A percentile compares a stretch with the other conserved stretches of the same genome.
Evolutionary conservation across 306 rosid species (phyloP).

Genomic region (Begonia peltatifolia): DNA sequence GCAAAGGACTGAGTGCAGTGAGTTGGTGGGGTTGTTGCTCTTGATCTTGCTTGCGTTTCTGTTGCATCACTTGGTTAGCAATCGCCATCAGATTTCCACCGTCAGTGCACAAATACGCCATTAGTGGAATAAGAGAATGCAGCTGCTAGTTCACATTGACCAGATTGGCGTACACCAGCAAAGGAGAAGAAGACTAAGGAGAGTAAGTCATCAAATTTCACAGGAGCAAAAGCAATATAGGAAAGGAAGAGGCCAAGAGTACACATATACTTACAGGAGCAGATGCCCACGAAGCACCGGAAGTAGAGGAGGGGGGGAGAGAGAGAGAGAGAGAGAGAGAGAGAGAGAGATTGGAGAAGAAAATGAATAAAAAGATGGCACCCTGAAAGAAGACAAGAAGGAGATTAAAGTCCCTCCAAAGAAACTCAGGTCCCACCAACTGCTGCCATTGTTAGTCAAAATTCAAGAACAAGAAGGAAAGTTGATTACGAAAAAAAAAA

Average conservation of each 20-base stretch:
- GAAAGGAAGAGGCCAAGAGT: neutral
- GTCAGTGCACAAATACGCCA: slow-evolving; percentile 90
- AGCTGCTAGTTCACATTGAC: too few relatives aligned
- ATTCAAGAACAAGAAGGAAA: too few relatives aligned
- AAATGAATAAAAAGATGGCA: too few relatives aligned
- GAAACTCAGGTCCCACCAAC: too few relatives aligned
- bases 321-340: too few relatives aligned
- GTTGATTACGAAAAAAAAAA: too few relatives aligned
- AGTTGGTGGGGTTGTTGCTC: slow-evolving; percentile 37
- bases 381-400: too few relatives aligned
- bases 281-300: neutral
- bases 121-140: neutral
- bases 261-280: neutral
- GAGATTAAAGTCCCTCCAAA: too few relatives aligned
- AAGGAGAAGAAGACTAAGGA: too few relatives aligned
- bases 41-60: slow-evolving; percentile 73
- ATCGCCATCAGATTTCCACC: slow-evolving; percentile 97
- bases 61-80: slow-evolving; percentile 87
- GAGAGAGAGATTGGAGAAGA: too few relatives aligned
- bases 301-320: neutral
- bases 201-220: neutral
- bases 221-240: neutral
- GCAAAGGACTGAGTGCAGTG: slow-evolving; percentile 19
- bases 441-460: too few relatives aligned
- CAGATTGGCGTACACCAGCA: too few relatives aligned